A percentile compares a stretch with the other conserved stretches of the same genome.
Conservation (phyloP, 805 yeast genomes). For the Sugiyamaella floridensis region DNA sequence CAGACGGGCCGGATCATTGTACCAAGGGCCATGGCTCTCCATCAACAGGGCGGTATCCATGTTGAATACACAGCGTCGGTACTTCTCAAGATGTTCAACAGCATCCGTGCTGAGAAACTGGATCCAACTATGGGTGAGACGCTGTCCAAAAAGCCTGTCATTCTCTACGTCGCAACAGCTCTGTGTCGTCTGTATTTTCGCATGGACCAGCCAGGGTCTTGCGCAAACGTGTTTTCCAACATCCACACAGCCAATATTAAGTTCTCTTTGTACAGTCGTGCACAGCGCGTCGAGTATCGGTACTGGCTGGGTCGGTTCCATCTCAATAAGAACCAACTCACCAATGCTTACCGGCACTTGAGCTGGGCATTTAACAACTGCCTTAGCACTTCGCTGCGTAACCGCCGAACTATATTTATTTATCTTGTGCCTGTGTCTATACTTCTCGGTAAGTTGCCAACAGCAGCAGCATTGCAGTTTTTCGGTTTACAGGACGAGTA, state of each 20-base stretch:
- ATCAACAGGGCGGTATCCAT: constrained; percentile 21
- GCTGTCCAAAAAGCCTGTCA: constrained; percentile 39
- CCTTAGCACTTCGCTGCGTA: constrained; percentile 26
- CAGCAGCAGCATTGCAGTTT: constrained; percentile 23
- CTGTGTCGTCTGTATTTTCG: constrained; percentile 52
- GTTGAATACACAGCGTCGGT: constrained; percentile 45
- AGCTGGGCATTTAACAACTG: constrained; percentile 46
- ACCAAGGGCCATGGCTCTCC: constrained; percentile 14
- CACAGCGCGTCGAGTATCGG: constrained; percentile 50
- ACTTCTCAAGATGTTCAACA: constrained; percentile 52
- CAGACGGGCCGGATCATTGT: constrained; percentile 12
- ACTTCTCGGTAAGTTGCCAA: constrained; percentile 49
- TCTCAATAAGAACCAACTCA: constrained; percentile 44
- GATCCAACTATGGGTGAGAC: constrained; percentile 18
- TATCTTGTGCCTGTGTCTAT: constrained; percentile 48
- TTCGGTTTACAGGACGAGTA: constrained; percentile 33
- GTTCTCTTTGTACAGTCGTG: constrained; percentile 35
- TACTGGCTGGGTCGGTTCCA: constrained; percentile 52
- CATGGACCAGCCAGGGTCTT: constrained; percentile 25
- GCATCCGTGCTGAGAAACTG: constrained; percentile 45
- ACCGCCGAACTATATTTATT: constrained; percentile 39
- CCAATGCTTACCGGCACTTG: constrained; percentile 47
- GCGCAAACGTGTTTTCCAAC: constrained; percentile 49
- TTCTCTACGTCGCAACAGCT: constrained; percentile 46
- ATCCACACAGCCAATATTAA: constrained; percentile 44